Conservation (phyloP, 306 rosid species). For the Casuarina equisetifolia region DNA sequence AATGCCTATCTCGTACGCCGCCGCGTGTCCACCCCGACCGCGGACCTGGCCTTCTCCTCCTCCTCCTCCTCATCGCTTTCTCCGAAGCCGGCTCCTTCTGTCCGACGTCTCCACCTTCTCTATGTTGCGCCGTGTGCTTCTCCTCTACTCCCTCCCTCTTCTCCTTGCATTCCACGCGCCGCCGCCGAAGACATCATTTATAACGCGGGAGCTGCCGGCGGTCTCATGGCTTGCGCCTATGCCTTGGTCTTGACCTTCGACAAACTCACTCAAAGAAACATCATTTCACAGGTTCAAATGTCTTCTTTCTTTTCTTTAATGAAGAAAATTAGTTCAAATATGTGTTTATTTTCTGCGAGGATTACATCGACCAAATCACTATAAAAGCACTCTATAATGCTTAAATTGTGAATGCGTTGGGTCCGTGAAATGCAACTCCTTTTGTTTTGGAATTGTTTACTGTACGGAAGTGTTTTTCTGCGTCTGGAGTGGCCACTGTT, state of each 20-base stretch:
- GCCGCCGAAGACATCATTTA: constrained; percentile 36
- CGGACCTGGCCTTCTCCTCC: neutral
- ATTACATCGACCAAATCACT: too few relatives aligned
- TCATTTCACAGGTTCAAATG: constrained; percentile 62
- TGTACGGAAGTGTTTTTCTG: too few relatives aligned
- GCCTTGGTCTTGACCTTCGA: constrained; percentile 65
- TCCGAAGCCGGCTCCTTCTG: constrained; percentile 5
- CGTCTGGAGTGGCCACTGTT: too few relatives aligned
- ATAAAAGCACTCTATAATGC: too few relatives aligned
- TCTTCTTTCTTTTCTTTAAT: neutral
- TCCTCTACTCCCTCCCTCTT: constrained; percentile 17
- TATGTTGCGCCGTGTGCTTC: constrained; percentile 25
- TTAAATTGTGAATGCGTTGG: too few relatives aligned
- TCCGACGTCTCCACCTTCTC: constrained; percentile 28
- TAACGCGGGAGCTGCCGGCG: constrained; percentile 62
- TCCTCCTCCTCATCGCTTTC: neutral
- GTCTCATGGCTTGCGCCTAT: constrained; percentile 64
- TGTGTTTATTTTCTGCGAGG: too few relatives aligned
- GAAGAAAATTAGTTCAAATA: neutral
- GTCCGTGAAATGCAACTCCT: too few relatives aligned
- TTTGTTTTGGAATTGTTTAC: too few relatives aligned
- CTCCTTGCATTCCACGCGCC: constrained; percentile 12
- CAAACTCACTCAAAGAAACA: constrained; percentile 46
- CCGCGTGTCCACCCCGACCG: neutral
- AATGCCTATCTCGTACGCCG: constrained; percentile 15